Evolutionary conservation across 805 yeast genomes (phyloP), one percentile per base, ranked within the genome.

Genomic region (Saccharomyces jurei): DNA sequence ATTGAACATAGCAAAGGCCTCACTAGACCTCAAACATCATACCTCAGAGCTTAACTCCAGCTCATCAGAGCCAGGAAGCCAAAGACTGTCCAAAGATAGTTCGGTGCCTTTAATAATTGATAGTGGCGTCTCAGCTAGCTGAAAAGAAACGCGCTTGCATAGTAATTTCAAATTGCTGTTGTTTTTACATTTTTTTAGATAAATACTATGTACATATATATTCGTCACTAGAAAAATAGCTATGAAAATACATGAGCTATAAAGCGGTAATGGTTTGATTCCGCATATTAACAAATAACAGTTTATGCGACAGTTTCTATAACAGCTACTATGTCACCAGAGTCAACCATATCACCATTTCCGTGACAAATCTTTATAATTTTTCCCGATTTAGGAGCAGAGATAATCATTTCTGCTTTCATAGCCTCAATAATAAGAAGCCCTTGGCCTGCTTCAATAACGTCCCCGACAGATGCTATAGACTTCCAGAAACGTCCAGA

Each of bases 401-500:
- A 76, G 36, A 92, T 96, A 51, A 82, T 80, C 97, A 92, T 92
- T 73, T 92, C 99, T 0, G 98, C 94, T 77, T 92, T 92, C 99
- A 92, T 92, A 53, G 99, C 98, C 72, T 92, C 99, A 52, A 92
- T 88, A 44, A 94, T 89, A 60, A 92, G 80, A 57, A 92, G 76
- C 4, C 89, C 89, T 63, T 89, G 92, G 32, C 91, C 95, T 49
- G 73, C 78, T 52, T 75, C 73, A 28, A 92, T 95, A 4, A 60
- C 71, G 63, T 87, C 94, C 26, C 97, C 97, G 49, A 79, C 91
- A 54, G 77, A 73, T 29, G 86, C 95, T 60, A 90, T 74, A 1
- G 95, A 82, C 71, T 94, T 92, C 99, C 99, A 92, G 79, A 87
- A 90, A 62, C 98, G 79, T 54, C 98, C 99, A n/a, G 96, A 87